phyloP scores from a whole-genome alignment of 2,329 filamentous ascomycete species.

The Venturia effusa region DNA sequence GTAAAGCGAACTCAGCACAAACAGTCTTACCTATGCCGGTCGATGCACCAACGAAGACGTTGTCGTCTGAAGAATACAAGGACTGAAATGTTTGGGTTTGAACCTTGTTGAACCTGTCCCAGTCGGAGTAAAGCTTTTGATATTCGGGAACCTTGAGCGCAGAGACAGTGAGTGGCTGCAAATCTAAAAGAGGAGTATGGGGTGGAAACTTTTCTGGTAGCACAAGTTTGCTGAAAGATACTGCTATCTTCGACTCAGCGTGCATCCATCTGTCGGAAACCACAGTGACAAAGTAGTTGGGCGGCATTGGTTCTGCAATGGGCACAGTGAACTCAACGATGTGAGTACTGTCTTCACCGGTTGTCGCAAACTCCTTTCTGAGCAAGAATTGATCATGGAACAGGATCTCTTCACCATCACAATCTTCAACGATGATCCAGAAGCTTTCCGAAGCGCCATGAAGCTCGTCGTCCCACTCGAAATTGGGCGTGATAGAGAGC shows the following conservation, averaged over 20 bases:
- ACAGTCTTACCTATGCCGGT: constrained; percentile 95
- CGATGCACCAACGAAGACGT: constrained; percentile 85
- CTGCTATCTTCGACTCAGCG: constrained; percentile 82
- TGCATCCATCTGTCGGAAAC: constrained; percentile 98
- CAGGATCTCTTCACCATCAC: constrained; percentile 89
- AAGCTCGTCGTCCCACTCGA: constrained; percentile 85
- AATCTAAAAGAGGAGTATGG: constrained; percentile 81
- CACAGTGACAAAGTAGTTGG: constrained; percentile 95
- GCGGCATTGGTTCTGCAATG: constrained; percentile 94
- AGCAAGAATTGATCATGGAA: constrained; percentile 92
- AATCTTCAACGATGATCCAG: constrained; percentile 96
- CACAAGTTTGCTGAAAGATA: constrained; percentile 85
- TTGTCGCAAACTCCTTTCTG: constrained; percentile 74
- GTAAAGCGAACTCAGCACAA: constrained; percentile 85
- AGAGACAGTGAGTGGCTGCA: constrained; percentile 82
- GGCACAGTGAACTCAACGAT: constrained; percentile 92
- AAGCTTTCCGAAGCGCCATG: constrained; percentile 87
- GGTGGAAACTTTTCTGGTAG: constrained; percentile 92
- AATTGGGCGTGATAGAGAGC: constrained; percentile 84
- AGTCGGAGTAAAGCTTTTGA: constrained; percentile 67
- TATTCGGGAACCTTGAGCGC: constrained; percentile 82
- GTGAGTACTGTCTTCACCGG: constrained; percentile 74
- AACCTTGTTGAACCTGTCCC: constrained; percentile 89
- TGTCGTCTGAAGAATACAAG: constrained; percentile 81
- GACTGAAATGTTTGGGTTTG: constrained; percentile 97